Percentiles rank a stretch among this genome's conserved stretches.
Conservation (phyloP, 208 protist genomes). For the Acanthamoeba lenticulata region DNA sequence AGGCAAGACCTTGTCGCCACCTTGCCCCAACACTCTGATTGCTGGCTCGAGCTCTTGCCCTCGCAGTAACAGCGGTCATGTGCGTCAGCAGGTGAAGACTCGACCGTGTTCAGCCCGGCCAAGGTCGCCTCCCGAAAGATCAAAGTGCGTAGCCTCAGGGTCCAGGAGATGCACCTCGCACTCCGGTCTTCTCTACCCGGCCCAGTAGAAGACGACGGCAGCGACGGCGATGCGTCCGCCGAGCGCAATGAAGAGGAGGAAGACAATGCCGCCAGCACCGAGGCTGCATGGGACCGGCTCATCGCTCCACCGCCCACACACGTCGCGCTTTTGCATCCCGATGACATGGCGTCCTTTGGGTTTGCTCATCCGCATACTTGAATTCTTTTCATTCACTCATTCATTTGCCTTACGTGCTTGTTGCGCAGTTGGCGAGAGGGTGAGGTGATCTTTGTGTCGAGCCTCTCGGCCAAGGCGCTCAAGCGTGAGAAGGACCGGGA, state of each 20-base stretch:
- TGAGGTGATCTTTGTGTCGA: not conserved
- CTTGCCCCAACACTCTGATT: not conserved
- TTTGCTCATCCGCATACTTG: not conserved
- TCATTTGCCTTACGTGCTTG: not conserved
- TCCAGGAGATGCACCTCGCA: not conserved
- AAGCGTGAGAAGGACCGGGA: not conserved
- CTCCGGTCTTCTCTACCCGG: not conserved
- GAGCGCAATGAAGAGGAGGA: not conserved
- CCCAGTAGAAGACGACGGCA: not conserved
- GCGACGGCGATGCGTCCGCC: not conserved
- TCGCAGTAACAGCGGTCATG: not conserved
- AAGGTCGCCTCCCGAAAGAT: not conserved
- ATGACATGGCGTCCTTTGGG: not conserved
- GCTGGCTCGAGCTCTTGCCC: not conserved
- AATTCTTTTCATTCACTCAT: not conserved
- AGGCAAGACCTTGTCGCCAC: not conserved
- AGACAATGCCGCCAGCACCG: not conserved
- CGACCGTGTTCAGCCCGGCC: not conserved
- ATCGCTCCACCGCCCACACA: not conserved
- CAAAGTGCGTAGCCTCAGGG: not conserved
- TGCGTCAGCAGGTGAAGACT: not conserved
- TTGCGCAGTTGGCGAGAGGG: not conserved
- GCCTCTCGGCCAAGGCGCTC: not conserved
- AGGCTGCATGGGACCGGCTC: not conserved
- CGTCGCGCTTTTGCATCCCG: not conserved